These are phyloP conservation scores for Cruciata laevipes DNA, from an alignment of 257 asterid genomes.

Conservation along the genomic window DNA sequence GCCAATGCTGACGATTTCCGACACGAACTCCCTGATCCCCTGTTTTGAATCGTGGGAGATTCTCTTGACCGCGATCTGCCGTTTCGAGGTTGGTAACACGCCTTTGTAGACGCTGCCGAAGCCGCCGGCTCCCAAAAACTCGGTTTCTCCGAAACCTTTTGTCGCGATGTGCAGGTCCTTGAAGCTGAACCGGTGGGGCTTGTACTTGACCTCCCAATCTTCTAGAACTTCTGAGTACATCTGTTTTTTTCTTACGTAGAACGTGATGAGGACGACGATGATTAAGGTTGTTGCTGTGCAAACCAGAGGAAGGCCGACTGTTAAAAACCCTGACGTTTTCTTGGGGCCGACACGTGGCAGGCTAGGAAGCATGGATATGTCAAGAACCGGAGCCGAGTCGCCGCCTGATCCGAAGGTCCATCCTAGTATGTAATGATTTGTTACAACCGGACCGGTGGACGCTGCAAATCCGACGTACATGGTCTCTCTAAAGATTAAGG, in stretches of 20 bases:
- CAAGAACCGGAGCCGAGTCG: slow-evolving; percentile 27
- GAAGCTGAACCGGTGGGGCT: slow-evolving; percentile 49
- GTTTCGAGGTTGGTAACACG: slow-evolving; percentile 25
- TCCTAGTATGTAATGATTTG: slow-evolving; percentile 47
- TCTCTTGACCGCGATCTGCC: slow-evolving; percentile 48
- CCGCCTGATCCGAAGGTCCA: slow-evolving; percentile 54
- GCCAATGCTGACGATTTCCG: slow-evolving; percentile 62
- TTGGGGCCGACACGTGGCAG: slow-evolving; percentile 48
- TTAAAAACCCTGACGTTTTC: slow-evolving; percentile 20
- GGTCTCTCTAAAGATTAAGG: slow-evolving; percentile 27
- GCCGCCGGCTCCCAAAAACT: slow-evolving; percentile 54
- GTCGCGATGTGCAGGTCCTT: slow-evolving; percentile 56
- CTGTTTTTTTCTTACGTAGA: slow-evolving; percentile 24
- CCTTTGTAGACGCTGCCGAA: slow-evolving; percentile 66
- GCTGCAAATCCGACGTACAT: slow-evolving; percentile 64
- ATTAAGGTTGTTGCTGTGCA: neutral
- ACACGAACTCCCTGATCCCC: slow-evolving; percentile 57
- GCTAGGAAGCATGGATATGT: slow-evolving; percentile 45
- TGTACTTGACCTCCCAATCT: slow-evolving; percentile 52
- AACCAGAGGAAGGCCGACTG: slow-evolving; percentile 34
- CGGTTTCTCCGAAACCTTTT: slow-evolving; percentile 34
- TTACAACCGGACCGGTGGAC: slow-evolving; percentile 33
- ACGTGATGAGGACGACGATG: slow-evolving; percentile 6
- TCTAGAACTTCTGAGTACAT: slow-evolving; percentile 51
- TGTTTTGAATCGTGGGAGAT: slow-evolving; percentile 63